Evolutionary conservation across 192 early-diverging fungal species (phyloP).

Genomic region (Chytriomyces hyalinus): DNA sequence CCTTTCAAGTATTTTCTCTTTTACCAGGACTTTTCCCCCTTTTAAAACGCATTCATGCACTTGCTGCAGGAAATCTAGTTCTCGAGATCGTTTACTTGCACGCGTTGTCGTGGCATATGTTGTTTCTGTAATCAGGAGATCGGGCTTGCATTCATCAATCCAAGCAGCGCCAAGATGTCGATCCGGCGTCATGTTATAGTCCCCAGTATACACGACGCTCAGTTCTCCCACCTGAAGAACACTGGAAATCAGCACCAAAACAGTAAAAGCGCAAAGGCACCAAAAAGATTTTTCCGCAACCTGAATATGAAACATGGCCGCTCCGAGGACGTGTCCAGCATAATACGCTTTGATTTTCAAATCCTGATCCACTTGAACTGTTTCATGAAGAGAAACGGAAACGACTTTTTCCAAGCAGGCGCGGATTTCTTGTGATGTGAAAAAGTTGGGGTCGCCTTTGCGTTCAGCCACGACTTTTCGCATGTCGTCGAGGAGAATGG

Average conservation of each 20-base stretch:
- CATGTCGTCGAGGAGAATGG: slow-evolving; percentile 92
- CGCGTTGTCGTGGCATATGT: slow-evolving; percentile 97
- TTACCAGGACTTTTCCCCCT: slow-evolving; percentile 63
- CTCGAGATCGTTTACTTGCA: slow-evolving; percentile 89
- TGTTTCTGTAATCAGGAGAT: slow-evolving; percentile 93
- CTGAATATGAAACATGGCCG: slow-evolving; percentile 95
- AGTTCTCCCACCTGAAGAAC: slow-evolving; percentile 73
- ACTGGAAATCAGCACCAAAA: slow-evolving; percentile 39
- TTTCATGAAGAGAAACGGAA: slow-evolving; percentile 83
- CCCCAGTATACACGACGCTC: slow-evolving; percentile 91
- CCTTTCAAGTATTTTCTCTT: too few species aligned
- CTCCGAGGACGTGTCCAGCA: slow-evolving; percentile 97
- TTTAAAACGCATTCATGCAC: slow-evolving; percentile 79
- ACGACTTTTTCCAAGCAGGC: slow-evolving; percentile 95
- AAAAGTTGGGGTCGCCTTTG: slow-evolving; percentile 89
- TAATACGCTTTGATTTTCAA: slow-evolving; percentile 94
- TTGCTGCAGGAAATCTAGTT: slow-evolving; percentile 91
- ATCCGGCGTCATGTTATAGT: slow-evolving; percentile 98
- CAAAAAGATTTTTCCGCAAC: slow-evolving; percentile 6
- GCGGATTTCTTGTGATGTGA: slow-evolving; percentile 86
- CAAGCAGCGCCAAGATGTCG: slow-evolving; percentile 94
- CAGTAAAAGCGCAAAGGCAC: neutral
- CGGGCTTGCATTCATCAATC: slow-evolving; percentile 92
- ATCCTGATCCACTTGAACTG: slow-evolving; percentile 85
- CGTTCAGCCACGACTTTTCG: slow-evolving; percentile 89